phyloP scores from a whole-genome alignment of 2,329 filamentous ascomycete species.

The Hypoxylon sp. region DNA sequence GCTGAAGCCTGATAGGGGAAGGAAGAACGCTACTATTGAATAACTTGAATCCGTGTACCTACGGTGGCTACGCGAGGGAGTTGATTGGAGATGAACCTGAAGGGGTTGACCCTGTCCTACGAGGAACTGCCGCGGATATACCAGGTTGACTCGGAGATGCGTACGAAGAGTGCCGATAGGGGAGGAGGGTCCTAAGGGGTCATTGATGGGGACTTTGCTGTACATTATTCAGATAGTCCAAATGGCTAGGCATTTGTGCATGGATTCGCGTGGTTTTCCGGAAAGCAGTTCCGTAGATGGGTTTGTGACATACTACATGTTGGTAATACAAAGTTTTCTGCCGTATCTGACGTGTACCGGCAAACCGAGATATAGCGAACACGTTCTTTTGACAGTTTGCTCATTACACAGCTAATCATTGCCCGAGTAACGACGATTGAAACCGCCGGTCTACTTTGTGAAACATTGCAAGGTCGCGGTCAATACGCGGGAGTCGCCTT shows the following conservation, averaged over 20 bases:
- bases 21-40: constrained; percentile 22
- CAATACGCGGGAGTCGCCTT: neutral
- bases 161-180: constrained; percentile 44
- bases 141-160: constrained; percentile 38
- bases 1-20: constrained; percentile 37
- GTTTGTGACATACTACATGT: constrained; percentile 22
- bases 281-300: constrained; percentile 13
- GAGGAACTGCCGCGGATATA: constrained; percentile 40
- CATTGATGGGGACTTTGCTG: constrained; percentile 48
- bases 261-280: constrained; percentile 20
- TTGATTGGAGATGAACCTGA: constrained; percentile 45
- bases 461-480: constrained; percentile 6
- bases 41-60: constrained; percentile 34
- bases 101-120: constrained; percentile 33
- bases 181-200: constrained; percentile 39
- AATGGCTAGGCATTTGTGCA: constrained; percentile 46
- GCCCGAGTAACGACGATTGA: constrained; percentile 3
- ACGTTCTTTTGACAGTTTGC: neutral
- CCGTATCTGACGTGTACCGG: neutral
- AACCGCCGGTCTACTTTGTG: constrained; percentile 12
- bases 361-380: neutral
- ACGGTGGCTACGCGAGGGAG: constrained; percentile 42
- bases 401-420: neutral
- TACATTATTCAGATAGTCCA: constrained; percentile 53
- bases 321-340: constrained; percentile 17